Evolutionary conservation across 345 rosid species (phyloP), one percentile per base, ranked within the genome.

Genomic region (Brassica incana): DNA sequence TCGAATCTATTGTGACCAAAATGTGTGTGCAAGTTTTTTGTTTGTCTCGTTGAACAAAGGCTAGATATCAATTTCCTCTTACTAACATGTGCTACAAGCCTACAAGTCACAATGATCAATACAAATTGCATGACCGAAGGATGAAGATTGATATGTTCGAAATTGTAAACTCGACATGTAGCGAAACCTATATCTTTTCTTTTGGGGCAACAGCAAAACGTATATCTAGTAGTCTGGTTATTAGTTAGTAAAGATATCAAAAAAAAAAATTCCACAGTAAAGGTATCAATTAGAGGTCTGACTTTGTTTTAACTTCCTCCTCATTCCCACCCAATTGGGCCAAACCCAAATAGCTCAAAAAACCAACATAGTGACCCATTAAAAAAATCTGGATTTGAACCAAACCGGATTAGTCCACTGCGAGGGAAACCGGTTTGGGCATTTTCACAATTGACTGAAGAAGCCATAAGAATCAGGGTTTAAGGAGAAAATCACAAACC

Each of bases 401-500:
- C 33, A 52, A 54, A 71, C 65, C 71, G 71, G 70, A 48, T 20
- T 8, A 16, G 5, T 5, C 7, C 58, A 52, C 3, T n/a, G 8
- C 8, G 18, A 15, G 8, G 1, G 2, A 52, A 52, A 52, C 58
- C 58, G 8, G 58, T 52, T n/a, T 52, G 20, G 20, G 58, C 0
- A 52, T 5, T 40, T 65, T 2, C 33, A 67, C 73, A 78, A 10
- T 60, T 67, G 33, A 20, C 5, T 0, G 60, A 33, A 18, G 50
- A 74, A 15, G 7, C 0, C 8, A 9, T 1, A 15, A 2, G 58
- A 33, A 73, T 16, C 69, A 74, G 83, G 82, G 75, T 79, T 80
- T 74, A 62, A 62, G 75, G 33, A 32, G 12, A 61, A 7, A 60
- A 1, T 30, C 72, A 54, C 73, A 76, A 56, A 4, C 43, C 73